These are phyloP conservation scores for Penicillium robsamsonii DNA, from an alignment of 495 filamentous ascomycete species.

Conservation along the genomic window DNA sequence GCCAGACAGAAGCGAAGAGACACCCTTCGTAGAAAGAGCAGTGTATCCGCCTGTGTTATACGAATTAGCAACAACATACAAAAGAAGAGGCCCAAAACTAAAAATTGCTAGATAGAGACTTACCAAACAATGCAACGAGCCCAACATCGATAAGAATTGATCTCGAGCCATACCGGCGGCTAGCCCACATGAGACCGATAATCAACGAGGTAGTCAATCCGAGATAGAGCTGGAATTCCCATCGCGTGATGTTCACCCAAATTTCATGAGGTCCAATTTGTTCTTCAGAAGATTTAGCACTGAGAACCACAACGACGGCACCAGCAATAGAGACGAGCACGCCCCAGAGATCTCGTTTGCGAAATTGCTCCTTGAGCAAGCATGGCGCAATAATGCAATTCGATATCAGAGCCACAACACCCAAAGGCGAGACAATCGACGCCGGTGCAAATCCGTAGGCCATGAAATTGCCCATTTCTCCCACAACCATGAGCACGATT, in stretches of 20 bases:
- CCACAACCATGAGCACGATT: conserved; percentile 85
- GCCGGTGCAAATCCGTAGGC: conserved; percentile 98
- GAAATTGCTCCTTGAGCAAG: conserved; percentile 85
- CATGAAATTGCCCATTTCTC: conserved; percentile 93
- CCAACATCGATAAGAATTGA: conserved; percentile 93
- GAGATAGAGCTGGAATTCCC: conserved; percentile 90
- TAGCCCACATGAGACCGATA: conserved; percentile 72
- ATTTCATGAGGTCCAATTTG: conserved; percentile 90
- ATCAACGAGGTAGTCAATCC: conserved; percentile 73
- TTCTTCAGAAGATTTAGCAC: conserved; percentile 83
- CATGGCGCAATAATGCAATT: conserved; percentile 96
- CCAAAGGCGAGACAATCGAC: conserved; percentile 94
- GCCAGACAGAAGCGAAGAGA: conserved; percentile 89
- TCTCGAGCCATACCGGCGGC: conserved; percentile 71
- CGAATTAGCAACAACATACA: conserved; percentile 26
- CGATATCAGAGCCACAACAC: conserved; percentile 90
- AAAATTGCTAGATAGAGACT: conserved; percentile 23
- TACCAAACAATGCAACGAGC: conserved; percentile 89
- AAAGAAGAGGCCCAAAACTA: background rate
- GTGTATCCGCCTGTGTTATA: conserved; percentile 78
- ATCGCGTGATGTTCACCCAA: conserved; percentile 80
- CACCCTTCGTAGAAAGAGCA: conserved; percentile 90
- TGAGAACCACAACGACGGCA: conserved; percentile 90
- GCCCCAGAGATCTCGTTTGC: conserved; percentile 81
- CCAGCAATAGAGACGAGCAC: conserved; percentile 81